Conservation (phyloP, 164 flowering plant species). For the Magnolia sinica region DNA sequence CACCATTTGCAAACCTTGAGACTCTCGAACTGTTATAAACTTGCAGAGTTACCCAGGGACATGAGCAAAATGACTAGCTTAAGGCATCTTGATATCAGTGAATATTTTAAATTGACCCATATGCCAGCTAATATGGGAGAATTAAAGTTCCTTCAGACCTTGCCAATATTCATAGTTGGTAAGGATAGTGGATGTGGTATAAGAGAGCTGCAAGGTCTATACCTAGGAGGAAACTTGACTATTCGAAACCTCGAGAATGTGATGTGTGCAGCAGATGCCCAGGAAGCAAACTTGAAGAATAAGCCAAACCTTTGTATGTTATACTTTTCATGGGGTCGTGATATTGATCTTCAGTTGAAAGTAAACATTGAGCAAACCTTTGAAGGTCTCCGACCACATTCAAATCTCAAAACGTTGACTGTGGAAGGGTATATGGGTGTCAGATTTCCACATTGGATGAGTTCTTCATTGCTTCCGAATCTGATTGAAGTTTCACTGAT, state of each 20-base stretch:
- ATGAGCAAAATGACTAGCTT: conserved; percentile 7
- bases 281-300: conserved; percentile 1
- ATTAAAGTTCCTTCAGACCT: conserved; percentile 5
- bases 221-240: background rate
- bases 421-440: conserved; percentile 19
- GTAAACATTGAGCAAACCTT: background rate
- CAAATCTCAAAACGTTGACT: conserved; percentile 12
- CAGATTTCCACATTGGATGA: conserved; percentile 26
- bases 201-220: background rate
- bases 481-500: conserved; percentile 8
- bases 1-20: conserved; percentile 13
- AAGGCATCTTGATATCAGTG: conserved; percentile 5
- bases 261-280: background rate
- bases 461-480: background rate
- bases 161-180: background rate
- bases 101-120: too few relatives aligned
- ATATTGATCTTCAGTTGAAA: background rate
- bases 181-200: background rate
- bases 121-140: background rate
- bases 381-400: conserved; percentile 20
- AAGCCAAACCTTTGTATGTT: background rate
- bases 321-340: background rate
- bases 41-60: conserved; percentile 1
- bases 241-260: conserved; percentile 6
- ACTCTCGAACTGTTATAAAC: background rate